Conservation (phyloP, 148 eudicot species). For the Cornus controversa region DNA sequence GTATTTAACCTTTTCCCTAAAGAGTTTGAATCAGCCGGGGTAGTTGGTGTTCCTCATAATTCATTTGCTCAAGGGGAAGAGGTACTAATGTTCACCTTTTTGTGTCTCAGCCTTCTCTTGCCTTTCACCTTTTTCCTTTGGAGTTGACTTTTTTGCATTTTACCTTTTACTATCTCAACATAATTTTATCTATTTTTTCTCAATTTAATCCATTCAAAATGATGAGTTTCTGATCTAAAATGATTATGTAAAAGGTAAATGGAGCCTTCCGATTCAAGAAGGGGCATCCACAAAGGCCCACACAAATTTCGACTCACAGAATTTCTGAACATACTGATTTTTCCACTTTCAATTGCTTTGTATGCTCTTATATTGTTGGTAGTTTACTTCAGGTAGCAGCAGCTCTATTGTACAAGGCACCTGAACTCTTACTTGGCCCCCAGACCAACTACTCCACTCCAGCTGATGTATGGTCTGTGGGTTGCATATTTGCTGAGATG, state of each 20-base stretch:
- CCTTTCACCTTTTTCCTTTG: too few species aligned
- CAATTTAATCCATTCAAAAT: neutral
- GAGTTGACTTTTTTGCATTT: neutral
- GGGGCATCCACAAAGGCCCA: neutral
- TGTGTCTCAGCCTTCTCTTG: neutral
- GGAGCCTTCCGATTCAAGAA: too few species aligned
- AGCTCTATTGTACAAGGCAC: neutral
- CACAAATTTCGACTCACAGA: neutral
- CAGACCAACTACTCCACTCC: neutral
- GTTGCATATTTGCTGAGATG: slow-evolving; percentile 2
- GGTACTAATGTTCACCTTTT: neutral
- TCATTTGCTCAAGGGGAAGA: neutral
- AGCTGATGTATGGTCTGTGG: slow-evolving; percentile 4
- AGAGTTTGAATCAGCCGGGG: neutral
- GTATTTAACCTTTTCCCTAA: neutral
- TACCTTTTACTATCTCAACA: too few species aligned
- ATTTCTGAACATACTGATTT: neutral
- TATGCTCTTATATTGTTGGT: neutral
- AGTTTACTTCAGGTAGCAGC: neutral
- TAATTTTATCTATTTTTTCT: too few species aligned
- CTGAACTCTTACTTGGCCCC: neutral
- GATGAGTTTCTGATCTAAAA: too few species aligned
- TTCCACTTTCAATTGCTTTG: neutral
- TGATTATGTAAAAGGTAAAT: neutral
- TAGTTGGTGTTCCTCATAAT: neutral